Evolutionary conservation across 2,329 filamentous ascomycete genomes (phyloP), one percentile per base, ranked within the genome.

Genomic region (Aspergillus floridensis): DNA sequence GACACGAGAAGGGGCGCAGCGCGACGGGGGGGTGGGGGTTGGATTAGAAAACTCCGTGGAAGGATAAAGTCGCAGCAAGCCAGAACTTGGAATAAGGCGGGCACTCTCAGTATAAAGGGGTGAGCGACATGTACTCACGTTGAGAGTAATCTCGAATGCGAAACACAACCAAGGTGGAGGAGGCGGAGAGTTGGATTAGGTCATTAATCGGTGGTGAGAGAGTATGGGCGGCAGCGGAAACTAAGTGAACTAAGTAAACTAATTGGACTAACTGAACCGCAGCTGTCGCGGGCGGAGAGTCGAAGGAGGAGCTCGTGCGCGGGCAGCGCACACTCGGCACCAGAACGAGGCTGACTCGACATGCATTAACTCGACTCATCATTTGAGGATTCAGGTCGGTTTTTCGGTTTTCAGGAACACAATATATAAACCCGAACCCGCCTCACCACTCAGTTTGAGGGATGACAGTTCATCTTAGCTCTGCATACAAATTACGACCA

Each of bases 191-290:
- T 50, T 60, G 58, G 60, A 66, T 69, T 66, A 72, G 67, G 66
- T 72, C 67, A 71, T 69, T 63, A 58, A 46, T 63, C 51, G 35
- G 49, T 61, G 49, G 35, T 49, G 60, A 63, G 65, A 67, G 68
- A 67, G 64, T 66, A 59, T 59, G 58, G 56, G 50, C 50, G 50
- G 50, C 50, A 57, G 67, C 64, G 65, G 69, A 63, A 61, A 53
- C 62, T 63, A 65, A 41, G 54, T 29, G 26, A 29, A 29, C 12
- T 22, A 22, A 22, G 2, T 22, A 3, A 22, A 22, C 22, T 22
- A 22, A 22, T 3, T 22, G 22, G 3, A 22, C 22, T 22, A 22
- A 22, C 22, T 22, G 22, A 22, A 22, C 22, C 22, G 35, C 19
- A 52, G 49, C 16, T 16, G 35, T 26, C 49, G 49, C 48, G 61